These are phyloP conservation scores for Stachybotrys chlorohalonatus DNA, from an alignment of 2,329 filamentous ascomycete species.

Conservation along the genomic window DNA sequence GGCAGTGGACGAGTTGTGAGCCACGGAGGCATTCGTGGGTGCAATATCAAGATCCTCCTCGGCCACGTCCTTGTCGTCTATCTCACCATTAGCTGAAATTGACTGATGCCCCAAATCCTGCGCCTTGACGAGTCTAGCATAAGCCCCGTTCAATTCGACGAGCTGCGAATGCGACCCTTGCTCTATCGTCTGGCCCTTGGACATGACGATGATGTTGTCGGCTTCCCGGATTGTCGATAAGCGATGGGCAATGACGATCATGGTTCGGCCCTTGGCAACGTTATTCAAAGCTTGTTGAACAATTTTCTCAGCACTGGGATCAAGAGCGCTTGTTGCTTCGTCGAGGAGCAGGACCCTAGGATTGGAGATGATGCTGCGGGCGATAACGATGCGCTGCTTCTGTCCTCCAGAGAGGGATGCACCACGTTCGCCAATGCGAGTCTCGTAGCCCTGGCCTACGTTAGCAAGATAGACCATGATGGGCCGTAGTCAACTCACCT, in stretches of 20 bases:
- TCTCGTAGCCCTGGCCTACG: conserved; percentile 41
- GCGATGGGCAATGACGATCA: conserved; percentile 56
- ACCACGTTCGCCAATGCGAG: conserved; percentile 54
- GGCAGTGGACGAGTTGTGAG: conserved; percentile 6
- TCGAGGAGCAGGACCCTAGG: conserved; percentile 58
- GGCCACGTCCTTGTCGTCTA: conserved; percentile 17
- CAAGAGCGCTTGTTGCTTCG: conserved; percentile 56
- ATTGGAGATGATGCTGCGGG: conserved; percentile 54
- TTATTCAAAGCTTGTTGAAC: conserved; percentile 49
- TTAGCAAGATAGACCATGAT: neutral
- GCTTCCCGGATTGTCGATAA: conserved; percentile 51
- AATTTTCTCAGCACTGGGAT: conserved; percentile 35
- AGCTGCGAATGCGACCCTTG: conserved; percentile 53
- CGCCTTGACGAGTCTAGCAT: conserved; percentile 38
- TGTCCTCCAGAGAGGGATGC: conserved; percentile 59
- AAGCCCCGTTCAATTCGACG: conserved; percentile 36
- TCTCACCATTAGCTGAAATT: conserved; percentile 2
- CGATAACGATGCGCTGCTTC: conserved; percentile 58
- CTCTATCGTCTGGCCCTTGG: conserved; percentile 49
- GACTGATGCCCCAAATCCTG: conserved; percentile 25
- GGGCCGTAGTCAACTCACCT: conserved; percentile 7
- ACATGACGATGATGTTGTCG: conserved; percentile 57
- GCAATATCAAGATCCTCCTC: conserved; percentile 16
- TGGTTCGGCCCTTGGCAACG: conserved; percentile 48
- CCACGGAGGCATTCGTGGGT: conserved; percentile 12